Evolutionary conservation across 148 eudicot genomes (phyloP), one percentile per base, ranked within the genome.

Genomic region (Spergularia marina): DNA sequence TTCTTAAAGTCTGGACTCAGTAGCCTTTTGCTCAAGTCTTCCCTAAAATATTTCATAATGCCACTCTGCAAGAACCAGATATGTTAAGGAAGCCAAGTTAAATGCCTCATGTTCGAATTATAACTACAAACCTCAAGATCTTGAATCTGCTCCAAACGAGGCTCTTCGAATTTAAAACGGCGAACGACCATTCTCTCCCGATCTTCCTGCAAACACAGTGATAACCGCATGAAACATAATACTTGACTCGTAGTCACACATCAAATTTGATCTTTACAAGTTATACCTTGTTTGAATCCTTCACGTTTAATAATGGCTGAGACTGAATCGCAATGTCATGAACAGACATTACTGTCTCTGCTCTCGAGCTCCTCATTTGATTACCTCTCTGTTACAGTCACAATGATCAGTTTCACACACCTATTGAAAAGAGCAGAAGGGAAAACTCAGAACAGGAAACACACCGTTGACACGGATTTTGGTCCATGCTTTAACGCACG

Each of bases 161-260:
- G 90, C 82, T 96, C 99, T 88, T 96, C 99, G 77, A 91, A 96
- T 78, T 92, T 96, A 67, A 83, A 92, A 80, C 93, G 86, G n/a
- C 98, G 96, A 70, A 96, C 89, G 73, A 96, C 82, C 76, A 92
- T 79, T 81, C 99, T 96, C 82, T 92, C 99, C 72, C 99, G 84
- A 53, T 96, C 99, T 63, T 87, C 99, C 99, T 95, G 89, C 79
- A 84, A 68, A 62, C 21, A 10, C 64, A 71, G 63, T 58, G 15
- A 79, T 39, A 78, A 65, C 66, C 53, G 62, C 68, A 80, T 65
- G 20, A 61, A 67, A 25, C 11, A 61, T 53, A 70, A 61, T 17
- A 17, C 36, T 12, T 16, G 53, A 73, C 20, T 1, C 41, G 4
- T 53, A 23, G 77, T 21, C n/a, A 0, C 39, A 16, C 30, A 70